Percentiles rank a stretch among this genome's conserved stretches.
These are phyloP conservation scores for Colletotrichum higginsianum DNA, from an alignment of 2,329 filamentous ascomycete species.

Conservation along the genomic window DNA sequence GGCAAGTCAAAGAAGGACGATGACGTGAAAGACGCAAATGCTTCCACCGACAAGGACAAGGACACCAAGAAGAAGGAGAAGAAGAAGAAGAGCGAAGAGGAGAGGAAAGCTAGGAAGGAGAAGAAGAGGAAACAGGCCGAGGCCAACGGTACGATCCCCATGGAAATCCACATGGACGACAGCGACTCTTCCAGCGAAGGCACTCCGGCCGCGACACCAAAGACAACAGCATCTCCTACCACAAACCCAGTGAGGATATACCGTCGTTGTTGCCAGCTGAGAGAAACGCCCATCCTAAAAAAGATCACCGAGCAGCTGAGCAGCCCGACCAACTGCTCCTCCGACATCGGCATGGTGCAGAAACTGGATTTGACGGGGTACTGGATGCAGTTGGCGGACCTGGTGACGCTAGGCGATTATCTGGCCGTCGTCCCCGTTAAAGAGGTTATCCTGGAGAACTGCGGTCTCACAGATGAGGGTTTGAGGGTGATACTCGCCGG, in stretches of 20 bases:
- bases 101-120: conserved; percentile 92
- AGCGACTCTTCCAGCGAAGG: conserved; percentile 68
- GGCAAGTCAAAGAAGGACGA: conserved; percentile 45
- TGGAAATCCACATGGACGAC: conserved; percentile 84
- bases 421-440: conserved; percentile 92
- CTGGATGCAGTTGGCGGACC: conserved; percentile 84
- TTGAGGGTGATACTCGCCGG: conserved; percentile 89
- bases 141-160: conserved; percentile 87
- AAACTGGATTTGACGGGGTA: conserved; percentile 89
- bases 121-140: conserved; percentile 88
- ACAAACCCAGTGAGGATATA: conserved; percentile 95
- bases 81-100: conserved; percentile 94
- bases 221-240: conserved; percentile 72
- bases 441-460: conserved; percentile 89
- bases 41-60: conserved; percentile 53
- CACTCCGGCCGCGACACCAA: conserved; percentile 72
- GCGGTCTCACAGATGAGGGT: conserved; percentile 88
- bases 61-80: conserved; percentile 89
- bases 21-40: conserved; percentile 44
- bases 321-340: conserved; percentile 75
- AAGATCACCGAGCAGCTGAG: conserved; percentile 91
- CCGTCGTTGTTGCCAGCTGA: conserved; percentile 91
- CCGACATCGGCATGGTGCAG: conserved; percentile 81
- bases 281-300: conserved; percentile 93
- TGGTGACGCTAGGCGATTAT: conserved; percentile 92